phyloP scores from a whole-genome alignment of 306 rosid genomes.

The Trifolium pratense region DNA sequence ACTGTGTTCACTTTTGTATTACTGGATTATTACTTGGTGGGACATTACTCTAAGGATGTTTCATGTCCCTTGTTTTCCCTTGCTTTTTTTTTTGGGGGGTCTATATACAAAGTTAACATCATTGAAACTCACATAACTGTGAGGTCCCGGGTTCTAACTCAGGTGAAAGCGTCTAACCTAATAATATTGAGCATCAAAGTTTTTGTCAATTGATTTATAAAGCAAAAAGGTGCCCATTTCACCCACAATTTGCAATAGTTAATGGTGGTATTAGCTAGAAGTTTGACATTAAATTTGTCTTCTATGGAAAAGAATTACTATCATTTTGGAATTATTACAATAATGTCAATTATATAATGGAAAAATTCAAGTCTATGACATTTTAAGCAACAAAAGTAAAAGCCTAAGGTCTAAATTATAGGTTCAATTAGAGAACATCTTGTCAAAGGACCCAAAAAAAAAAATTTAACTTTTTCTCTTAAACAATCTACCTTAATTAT shows the following conservation, averaged over 20 bases:
- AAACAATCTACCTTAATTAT: too few relatives aligned
- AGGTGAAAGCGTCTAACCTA: too few relatives aligned
- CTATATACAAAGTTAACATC: too few relatives aligned
- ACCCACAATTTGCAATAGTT: neutral
- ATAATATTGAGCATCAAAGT: too few relatives aligned
- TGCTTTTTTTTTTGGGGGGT: too few relatives aligned
- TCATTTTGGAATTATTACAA: too few relatives aligned
- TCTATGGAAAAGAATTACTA: too few relatives aligned
- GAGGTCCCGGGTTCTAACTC: too few relatives aligned
- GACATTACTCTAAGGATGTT: conserved; percentile 28
- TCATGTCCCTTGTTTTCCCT: conserved; percentile 30
- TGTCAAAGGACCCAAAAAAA: neutral
- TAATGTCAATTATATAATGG: neutral
- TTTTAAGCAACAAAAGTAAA: too few relatives aligned
- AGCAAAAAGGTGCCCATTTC: neutral
- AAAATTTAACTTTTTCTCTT: too few relatives aligned
- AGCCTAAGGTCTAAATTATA: neutral
- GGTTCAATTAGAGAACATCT: neutral
- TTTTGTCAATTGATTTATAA: neutral
- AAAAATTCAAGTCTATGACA: neutral
- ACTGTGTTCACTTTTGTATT: conserved; percentile 40
- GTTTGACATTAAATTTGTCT: neutral
- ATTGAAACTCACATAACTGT: neutral
- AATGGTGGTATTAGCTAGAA: neutral
- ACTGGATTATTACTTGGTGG: conserved; percentile 16